Evolutionary conservation across 1,139 yeast species (phyloP).

Genomic region (Magnusiomyces magnusii): DNA sequence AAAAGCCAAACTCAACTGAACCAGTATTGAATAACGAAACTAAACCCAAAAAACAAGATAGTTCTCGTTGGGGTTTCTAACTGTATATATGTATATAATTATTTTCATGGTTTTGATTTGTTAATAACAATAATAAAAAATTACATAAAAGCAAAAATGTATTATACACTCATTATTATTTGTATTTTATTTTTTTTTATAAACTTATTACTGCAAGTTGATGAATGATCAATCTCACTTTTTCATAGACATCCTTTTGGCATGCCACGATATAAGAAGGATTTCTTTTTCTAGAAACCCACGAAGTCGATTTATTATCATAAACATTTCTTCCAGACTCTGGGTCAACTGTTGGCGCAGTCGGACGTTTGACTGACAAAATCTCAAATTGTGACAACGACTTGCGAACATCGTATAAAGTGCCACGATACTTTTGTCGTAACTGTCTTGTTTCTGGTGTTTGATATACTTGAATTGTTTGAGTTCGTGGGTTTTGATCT

Average conservation of each 20-base stretch:
- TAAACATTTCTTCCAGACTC: background rate
- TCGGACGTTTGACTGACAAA: constrained; percentile 13
- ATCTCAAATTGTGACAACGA: constrained; percentile 16
- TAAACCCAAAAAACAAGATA: background rate
- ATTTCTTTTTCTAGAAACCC: background rate
- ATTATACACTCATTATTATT: background rate
- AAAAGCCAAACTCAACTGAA: background rate
- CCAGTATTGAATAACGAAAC: background rate
- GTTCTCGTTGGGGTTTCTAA: background rate
- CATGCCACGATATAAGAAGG: background rate
- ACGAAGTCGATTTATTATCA: background rate
- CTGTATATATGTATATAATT: too few relatives aligned
- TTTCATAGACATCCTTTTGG: constrained; percentile 3
- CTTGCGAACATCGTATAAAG: constrained; percentile 18
- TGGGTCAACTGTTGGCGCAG: background rate
- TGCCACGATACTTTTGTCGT: constrained; percentile 7
- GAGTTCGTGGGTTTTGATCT: background rate
- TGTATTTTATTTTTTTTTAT: background rate
- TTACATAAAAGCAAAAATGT: background rate
- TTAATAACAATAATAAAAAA: too few relatives aligned
- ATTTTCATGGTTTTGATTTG: too few relatives aligned
- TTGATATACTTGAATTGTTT: background rate
- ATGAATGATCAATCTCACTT: constrained; percentile 1
- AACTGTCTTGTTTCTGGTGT: constrained; percentile 1
- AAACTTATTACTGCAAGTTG: background rate